Conservation (phyloP, 306 rosid species). For the Prunus campanulata region DNA sequence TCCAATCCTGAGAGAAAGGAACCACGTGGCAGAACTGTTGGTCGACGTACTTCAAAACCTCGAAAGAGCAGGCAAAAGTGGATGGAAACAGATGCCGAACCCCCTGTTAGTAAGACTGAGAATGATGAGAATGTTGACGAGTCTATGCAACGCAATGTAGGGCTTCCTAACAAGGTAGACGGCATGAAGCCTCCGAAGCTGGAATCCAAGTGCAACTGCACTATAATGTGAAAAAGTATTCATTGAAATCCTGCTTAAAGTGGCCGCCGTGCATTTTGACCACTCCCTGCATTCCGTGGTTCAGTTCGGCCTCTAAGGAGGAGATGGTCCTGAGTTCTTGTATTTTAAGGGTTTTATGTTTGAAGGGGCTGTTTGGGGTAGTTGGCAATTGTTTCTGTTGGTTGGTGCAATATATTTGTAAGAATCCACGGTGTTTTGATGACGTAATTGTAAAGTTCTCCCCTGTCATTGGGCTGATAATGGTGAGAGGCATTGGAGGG, state of each 20-base stretch:
- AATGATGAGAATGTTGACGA: conserved; percentile 53
- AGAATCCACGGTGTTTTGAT: conserved; percentile 57
- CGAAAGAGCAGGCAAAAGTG: conserved; percentile 52
- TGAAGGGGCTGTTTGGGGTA: conserved; percentile 43
- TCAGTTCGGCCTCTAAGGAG: conserved; percentile 9
- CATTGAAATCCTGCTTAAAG: neutral
- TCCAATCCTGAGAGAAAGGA: conserved; percentile 56
- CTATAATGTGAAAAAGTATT: conserved; percentile 69
- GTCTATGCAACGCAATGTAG: conserved; percentile 45
- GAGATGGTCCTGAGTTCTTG: conserved; percentile 31
- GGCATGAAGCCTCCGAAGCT: conserved; percentile 75
- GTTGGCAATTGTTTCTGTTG: conserved; percentile 45
- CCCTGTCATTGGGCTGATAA: conserved; percentile 37
- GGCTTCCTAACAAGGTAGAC: conserved; percentile 70
- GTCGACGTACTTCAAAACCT: conserved; percentile 54
- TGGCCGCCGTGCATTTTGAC: conserved; percentile 20
- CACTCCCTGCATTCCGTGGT: conserved; percentile 15
- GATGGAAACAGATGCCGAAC: conserved; percentile 52
- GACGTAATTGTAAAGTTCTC: conserved; percentile 66
- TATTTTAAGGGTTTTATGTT: conserved; percentile 25
- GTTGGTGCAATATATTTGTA: conserved; percentile 52
- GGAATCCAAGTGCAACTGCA: conserved; percentile 96
- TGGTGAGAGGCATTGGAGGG: conserved; percentile 44
- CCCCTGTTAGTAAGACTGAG: conserved; percentile 43
- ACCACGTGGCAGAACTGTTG: conserved; percentile 35